Percentiles rank a stretch among this genome's conserved stretches.
Conservation (phyloP, 2,329 filamentous ascomycete species). For the Xylariales sp. region DNA sequence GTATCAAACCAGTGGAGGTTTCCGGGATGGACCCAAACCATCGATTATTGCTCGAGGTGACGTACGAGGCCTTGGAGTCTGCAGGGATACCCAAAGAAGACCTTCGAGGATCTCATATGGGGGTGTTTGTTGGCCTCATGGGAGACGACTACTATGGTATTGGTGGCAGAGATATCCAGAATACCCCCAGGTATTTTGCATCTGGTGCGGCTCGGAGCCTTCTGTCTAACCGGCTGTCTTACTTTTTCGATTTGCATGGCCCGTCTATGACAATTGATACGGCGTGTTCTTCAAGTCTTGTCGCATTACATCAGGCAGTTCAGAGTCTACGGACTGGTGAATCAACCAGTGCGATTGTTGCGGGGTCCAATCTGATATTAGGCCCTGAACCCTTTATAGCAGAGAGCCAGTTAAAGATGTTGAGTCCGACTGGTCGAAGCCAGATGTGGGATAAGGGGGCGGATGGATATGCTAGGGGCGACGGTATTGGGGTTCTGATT, state of each 20-base stretch:
- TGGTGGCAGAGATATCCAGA: no score
- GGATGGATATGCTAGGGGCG: slow-evolving; percentile 38
- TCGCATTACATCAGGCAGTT: slow-evolving; percentile 52
- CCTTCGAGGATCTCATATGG: no score
- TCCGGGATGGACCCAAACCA: no score
- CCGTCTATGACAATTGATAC: slow-evolving; percentile 59
- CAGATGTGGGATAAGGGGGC: slow-evolving; percentile 37
- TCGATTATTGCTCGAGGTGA: no score
- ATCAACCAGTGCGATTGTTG: slow-evolving; percentile 34
- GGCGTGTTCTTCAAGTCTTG: slow-evolving; percentile 57
- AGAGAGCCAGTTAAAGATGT: slow-evolving; percentile 43
- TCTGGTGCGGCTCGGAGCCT: slow-evolving; percentile 51
- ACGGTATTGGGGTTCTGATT: slow-evolving; percentile 48
- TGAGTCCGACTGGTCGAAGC: slow-evolving; percentile 30
- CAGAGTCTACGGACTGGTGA: slow-evolving; percentile 47
- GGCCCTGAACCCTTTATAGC: slow-evolving; percentile 30
- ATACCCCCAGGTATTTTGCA: slow-evolving; percentile 35
- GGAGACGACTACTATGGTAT: no score
- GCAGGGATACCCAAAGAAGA: no score
- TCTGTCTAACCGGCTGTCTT: slow-evolving; percentile 44
- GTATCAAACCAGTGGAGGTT: no score
- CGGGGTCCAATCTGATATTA: slow-evolving; percentile 35
- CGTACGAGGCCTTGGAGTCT: no score
- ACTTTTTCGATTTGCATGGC: slow-evolving; percentile 54
- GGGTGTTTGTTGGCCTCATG: no score